Conservation (phyloP, 2,329 filamentous ascomycete genomes). For the Intubia oerlemansii region DNA sequence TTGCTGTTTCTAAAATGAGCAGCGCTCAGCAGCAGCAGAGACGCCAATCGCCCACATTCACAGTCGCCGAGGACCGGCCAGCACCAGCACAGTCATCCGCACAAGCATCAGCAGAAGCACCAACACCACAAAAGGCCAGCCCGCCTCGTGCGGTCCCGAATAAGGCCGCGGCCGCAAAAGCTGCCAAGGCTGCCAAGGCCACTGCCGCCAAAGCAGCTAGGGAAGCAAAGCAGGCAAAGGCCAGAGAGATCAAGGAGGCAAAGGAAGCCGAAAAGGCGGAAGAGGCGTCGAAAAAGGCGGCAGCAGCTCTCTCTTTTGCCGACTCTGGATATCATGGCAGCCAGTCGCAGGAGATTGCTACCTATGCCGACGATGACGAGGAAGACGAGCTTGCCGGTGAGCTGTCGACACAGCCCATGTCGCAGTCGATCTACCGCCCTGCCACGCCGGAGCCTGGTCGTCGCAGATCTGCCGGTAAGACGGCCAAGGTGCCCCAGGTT, state of each 20-base stretch:
- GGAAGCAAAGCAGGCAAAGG: too few relatives aligned
- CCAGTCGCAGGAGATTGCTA: constrained; percentile 29
- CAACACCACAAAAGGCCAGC: constrained; percentile 12
- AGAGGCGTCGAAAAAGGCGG: too few relatives aligned
- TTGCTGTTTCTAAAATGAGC: constrained; percentile 22
- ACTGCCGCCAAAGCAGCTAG: constrained; percentile 1
- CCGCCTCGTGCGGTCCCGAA: constrained; percentile 9
- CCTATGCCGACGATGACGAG: constrained; percentile 11
- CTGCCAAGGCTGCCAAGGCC: too few relatives aligned
- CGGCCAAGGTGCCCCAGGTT: too few relatives aligned
- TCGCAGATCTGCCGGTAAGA: background rate
- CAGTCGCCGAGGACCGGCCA: constrained; percentile 31
- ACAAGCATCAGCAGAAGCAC: too few relatives aligned
- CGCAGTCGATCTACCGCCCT: constrained; percentile 1
- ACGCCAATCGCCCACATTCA: constrained; percentile 15
- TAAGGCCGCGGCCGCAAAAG: too few relatives aligned
- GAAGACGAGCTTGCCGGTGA: constrained; percentile 8
- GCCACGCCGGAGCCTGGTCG: constrained; percentile 1
- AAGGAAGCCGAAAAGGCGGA: too few relatives aligned
- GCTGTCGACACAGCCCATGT: background rate
- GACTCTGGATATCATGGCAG: constrained; percentile 59
- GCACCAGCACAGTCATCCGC: constrained; percentile 8
- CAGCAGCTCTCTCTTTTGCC: constrained; percentile 17
- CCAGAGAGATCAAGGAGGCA: too few relatives aligned
- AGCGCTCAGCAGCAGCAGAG: constrained; percentile 26